phyloP scores from a whole-genome alignment of 441 rosid genomes.

The Bruguiera hainesii region DNA sequence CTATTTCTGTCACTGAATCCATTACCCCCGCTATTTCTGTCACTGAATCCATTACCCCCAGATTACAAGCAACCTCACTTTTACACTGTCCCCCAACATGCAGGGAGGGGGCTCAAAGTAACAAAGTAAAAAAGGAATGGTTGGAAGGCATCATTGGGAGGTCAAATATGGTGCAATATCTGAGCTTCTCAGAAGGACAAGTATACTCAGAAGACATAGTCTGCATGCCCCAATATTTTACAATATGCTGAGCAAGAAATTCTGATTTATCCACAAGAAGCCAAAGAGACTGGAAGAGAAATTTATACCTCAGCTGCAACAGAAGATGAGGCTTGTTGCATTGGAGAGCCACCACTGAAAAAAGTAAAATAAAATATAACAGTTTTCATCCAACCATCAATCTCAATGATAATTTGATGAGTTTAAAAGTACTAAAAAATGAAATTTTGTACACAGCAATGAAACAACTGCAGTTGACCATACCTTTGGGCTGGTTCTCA shows the following conservation, averaged over 20 bases:
- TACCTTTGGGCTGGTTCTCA: conserved; percentile 5
- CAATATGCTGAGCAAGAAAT: neutral
- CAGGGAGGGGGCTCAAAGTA: too few relatives aligned
- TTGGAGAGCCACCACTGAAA: conserved; percentile 44
- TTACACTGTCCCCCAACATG: too few relatives aligned
- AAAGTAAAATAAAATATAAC: neutral
- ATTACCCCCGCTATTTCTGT: too few relatives aligned
- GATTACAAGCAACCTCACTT: too few relatives aligned
- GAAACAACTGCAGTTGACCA: neutral
- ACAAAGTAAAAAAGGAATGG: too few relatives aligned
- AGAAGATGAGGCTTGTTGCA: conserved; percentile 58
- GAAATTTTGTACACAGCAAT: neutral
- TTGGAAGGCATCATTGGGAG: neutral
- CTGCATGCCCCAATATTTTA: too few relatives aligned
- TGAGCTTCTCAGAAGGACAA: conserved; percentile 3
- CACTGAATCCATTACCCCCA: too few relatives aligned
- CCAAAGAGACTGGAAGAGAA: neutral
- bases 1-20: too few relatives aligned
- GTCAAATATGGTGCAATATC: neutral
- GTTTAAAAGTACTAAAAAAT: neutral
- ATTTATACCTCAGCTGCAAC: conserved; percentile 54
- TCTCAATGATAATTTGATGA: neutral
- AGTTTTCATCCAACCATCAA: neutral
- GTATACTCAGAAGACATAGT: neutral
- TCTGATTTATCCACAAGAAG: neutral